Percentiles rank a stretch among this genome's conserved stretches.
Evolutionary conservation across 2,329 filamentous ascomycete species (phyloP).

Genomic region (Claviceps pusilla): DNA sequence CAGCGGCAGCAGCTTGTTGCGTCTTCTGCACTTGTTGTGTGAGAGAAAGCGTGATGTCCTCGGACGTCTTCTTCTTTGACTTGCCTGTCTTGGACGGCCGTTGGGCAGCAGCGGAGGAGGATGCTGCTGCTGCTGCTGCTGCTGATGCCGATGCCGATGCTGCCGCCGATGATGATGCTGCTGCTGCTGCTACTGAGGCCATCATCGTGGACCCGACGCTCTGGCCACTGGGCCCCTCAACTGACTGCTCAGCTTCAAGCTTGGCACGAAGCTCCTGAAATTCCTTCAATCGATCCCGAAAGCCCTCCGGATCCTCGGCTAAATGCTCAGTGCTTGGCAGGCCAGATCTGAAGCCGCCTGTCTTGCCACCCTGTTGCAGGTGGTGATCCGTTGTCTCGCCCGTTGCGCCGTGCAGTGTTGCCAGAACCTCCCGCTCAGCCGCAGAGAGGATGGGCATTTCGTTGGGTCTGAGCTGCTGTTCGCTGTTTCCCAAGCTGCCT

Average conservation of each 20-base stretch:
- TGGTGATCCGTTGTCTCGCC: slow-evolving; percentile 1
- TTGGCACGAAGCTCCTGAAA: slow-evolving; percentile 69
- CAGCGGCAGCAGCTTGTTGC: slow-evolving; percentile 29
- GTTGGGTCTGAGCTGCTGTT: slow-evolving; percentile 52
- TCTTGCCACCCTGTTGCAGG: slow-evolving; percentile 14
- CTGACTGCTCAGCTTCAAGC: slow-evolving; percentile 41
- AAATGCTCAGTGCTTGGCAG: slow-evolving; percentile 37
- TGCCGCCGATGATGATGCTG: background rate
- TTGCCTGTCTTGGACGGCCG: slow-evolving; percentile 5
- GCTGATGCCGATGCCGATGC: background rate
- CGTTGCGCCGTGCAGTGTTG: slow-evolving; percentile 16
- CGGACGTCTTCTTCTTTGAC: slow-evolving; percentile 19
- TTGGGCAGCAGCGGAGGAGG: background rate
- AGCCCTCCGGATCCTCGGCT: slow-evolving; percentile 40
- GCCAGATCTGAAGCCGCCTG: slow-evolving; percentile 26
- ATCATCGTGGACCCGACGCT: background rate
- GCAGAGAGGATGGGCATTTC: slow-evolving; percentile 52
- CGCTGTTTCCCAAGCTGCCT: slow-evolving; percentile 21
- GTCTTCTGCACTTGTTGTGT: slow-evolving; percentile 78
- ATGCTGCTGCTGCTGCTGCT: background rate
- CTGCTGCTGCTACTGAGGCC: background rate
- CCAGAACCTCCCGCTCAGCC: slow-evolving; percentile 38
- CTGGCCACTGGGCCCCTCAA: slow-evolving; percentile 4
- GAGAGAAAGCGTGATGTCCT: slow-evolving; percentile 42
- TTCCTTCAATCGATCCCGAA: slow-evolving; percentile 61